A percentile compares a stretch with the other conserved stretches of the same genome.
phyloP scores from a whole-genome alignment of 352 stramenopile genomes.

The Globisporangium acanthophoron region DNA sequence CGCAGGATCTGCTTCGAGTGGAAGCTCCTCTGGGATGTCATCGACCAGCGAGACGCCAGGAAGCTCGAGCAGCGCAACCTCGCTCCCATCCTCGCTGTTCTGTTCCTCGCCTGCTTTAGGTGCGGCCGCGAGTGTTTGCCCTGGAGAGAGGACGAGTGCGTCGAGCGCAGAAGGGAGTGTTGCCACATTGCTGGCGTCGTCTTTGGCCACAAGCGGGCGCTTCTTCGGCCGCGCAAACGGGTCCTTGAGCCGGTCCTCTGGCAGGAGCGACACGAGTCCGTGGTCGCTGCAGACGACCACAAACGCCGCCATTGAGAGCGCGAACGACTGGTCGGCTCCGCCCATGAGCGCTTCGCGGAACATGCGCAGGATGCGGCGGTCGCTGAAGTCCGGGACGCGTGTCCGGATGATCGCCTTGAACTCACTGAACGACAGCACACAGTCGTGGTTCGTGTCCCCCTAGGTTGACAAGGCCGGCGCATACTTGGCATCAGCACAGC shows the following conservation, averaged over 20 bases:
- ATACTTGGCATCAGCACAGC: not conserved
- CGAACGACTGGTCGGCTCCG: constrained; percentile 57
- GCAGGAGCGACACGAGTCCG: constrained; percentile 57
- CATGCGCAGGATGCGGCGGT: constrained; percentile 67
- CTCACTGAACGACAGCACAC: constrained; percentile 61
- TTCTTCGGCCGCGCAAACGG: constrained; percentile 22
- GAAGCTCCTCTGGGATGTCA: constrained; percentile 39
- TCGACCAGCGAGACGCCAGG: not conserved
- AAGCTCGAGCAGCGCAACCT: not conserved
- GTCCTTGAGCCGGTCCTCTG: constrained; percentile 49
- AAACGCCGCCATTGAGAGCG: constrained; percentile 66
- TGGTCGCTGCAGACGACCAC: constrained; percentile 68
- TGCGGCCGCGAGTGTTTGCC: not conserved
- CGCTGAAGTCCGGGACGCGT: constrained; percentile 53
- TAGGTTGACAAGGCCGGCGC: constrained; percentile 5
- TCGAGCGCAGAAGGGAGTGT: constrained; percentile 2
- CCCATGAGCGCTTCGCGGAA: constrained; percentile 69
- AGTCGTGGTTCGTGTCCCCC: constrained; percentile 70
- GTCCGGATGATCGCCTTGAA: constrained; percentile 61
- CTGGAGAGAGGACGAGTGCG: constrained; percentile 3
- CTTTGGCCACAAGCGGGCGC: too few relatives aligned
- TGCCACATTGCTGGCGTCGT: not conserved
- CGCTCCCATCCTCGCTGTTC: not conserved
- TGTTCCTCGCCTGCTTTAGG: not conserved
- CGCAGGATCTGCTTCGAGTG: constrained; percentile 1